These are phyloP conservation scores for Pythium brachiatum DNA, from an alignment of 352 stramenopile genomes.

Conservation along the genomic window DNA sequence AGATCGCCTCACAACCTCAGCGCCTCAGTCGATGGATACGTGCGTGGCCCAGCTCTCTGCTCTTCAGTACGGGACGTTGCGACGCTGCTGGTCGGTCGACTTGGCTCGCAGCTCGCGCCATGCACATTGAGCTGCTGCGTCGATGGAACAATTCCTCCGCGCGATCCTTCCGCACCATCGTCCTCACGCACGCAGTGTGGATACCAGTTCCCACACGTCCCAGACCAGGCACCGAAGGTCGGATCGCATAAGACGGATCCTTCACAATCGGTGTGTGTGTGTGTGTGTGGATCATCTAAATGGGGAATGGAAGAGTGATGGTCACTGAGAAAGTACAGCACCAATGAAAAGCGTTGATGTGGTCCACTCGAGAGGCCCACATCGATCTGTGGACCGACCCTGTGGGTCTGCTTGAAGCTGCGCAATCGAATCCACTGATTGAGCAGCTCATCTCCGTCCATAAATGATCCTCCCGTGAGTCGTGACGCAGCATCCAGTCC, in stretches of 20 bases:
- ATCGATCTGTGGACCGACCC: slow-evolving; percentile 4
- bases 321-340: slow-evolving; percentile 18
- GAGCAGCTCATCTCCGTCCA: neutral
- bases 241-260: neutral
- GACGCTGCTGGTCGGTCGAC: neutral
- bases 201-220: neutral
- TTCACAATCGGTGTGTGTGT: too few species aligned
- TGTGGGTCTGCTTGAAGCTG: slow-evolving; percentile 24
- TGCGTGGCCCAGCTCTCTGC: neutral
- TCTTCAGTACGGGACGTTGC: neutral
- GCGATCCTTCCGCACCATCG: neutral
- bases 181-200: neutral
- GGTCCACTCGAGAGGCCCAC: slow-evolving; percentile 4
- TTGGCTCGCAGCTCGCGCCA: neutral
- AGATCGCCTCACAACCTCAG: neutral
- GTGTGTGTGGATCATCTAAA: neutral
- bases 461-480: neutral
- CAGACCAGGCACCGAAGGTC: neutral
- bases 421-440: slow-evolving; percentile 13
- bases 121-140: neutral
- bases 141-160: neutral
- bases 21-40: neutral
- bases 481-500: neutral
- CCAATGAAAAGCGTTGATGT: neutral
- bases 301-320: slow-evolving; percentile 10